These are phyloP conservation scores for Hondaea fermentalgiana DNA, from an alignment of 108 stramenopile genomes.

Conservation along the genomic window DNA sequence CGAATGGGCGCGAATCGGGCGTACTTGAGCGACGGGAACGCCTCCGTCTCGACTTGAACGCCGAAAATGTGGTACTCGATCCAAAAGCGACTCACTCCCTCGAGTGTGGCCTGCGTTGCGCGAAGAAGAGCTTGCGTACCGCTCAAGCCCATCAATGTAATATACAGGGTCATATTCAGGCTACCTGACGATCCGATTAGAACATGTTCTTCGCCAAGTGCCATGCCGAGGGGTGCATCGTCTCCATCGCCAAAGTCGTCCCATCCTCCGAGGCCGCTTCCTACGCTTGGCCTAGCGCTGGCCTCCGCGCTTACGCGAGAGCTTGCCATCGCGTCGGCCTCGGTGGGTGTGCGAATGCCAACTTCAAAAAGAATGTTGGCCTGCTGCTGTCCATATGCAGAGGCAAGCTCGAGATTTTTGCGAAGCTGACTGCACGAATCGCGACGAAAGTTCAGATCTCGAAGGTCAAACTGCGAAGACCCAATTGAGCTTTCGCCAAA, in stretches of 20 bases:
- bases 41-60: neutral
- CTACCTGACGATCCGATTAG: neutral
- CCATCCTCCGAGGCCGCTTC: too few species aligned
- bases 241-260: too few species aligned
- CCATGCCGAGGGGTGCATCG: neutral
- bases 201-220: neutral
- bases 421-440: neutral
- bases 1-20: conserved; percentile 6
- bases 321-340: too few species aligned
- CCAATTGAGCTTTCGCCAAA: neutral
- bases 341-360: neutral
- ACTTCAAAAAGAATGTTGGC: neutral
- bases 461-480: neutral
- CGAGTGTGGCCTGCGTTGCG: neutral
- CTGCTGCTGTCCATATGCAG: neutral
- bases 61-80: neutral
- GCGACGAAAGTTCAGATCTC: neutral
- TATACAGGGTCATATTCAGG: neutral
- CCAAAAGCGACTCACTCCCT: neutral
- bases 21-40: conserved; percentile 16
- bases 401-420: neutral
- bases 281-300: too few species aligned
- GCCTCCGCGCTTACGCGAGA: too few species aligned
- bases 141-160: neutral
- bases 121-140: neutral